These are phyloP conservation scores for Colletotrichum theobromicola DNA, from an alignment of 2,329 filamentous ascomycete genomes.

Conservation along the genomic window DNA sequence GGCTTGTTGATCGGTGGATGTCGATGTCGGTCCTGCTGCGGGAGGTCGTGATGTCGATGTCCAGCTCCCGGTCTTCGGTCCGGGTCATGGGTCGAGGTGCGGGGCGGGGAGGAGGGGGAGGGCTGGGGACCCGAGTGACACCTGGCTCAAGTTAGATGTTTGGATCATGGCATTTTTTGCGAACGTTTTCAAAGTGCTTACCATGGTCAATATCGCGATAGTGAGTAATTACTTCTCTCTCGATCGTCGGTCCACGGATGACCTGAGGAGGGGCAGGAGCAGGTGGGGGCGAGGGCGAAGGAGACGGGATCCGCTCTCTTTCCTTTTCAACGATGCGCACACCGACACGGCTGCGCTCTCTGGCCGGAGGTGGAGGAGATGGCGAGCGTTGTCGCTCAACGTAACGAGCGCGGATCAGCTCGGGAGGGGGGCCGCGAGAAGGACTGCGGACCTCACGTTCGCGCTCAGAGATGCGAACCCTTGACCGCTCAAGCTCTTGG, in stretches of 20 bases:
- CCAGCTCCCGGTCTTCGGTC: conserved; percentile 57
- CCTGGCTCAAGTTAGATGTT: conserved; percentile 38
- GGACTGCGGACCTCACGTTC: conserved; percentile 41
- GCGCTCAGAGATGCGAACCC: conserved; percentile 44
- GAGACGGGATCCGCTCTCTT: conserved; percentile 47
- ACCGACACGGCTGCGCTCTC: conserved; percentile 17
- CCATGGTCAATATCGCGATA: conserved; percentile 88
- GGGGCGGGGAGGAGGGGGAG: conserved; percentile 56
- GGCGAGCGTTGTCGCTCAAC: conserved; percentile 44
- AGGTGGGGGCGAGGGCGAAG: conserved; percentile 58
- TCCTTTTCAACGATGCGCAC: conserved; percentile 51
- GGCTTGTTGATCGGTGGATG: conserved; percentile 47
- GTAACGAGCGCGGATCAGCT: conserved; percentile 43
- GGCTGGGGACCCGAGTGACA: conserved; percentile 50
- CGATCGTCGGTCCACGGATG: conserved; percentile 79
- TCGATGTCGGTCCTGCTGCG: conserved; percentile 63
- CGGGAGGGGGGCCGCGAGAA: conserved; percentile 36
- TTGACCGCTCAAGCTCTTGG: conserved; percentile 37
- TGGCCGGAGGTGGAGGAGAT: conserved; percentile 26
- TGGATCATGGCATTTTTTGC: neutral
- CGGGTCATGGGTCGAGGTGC: conserved; percentile 48
- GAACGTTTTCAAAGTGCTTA: conserved; percentile 43
- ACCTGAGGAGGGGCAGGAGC: conserved; percentile 66
- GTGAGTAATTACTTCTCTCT: conserved; percentile 88
- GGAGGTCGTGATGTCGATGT: conserved; percentile 66